Conservation (phyloP, 163 green algal species). For the Scenedesmus sp. region DNA sequence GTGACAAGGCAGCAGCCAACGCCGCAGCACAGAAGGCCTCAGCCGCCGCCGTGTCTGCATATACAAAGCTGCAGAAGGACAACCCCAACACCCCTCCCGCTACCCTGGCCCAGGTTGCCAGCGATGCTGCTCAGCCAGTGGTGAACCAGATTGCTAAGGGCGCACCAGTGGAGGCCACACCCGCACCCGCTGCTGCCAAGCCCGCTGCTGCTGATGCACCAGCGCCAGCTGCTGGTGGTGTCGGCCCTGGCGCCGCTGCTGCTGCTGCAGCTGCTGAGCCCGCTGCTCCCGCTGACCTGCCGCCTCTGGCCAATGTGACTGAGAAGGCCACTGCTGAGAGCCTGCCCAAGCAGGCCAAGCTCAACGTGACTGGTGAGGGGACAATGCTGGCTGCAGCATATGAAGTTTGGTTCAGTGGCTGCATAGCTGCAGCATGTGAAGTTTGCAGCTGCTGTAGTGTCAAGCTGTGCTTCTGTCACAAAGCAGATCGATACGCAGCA, state of each 20-base stretch:
- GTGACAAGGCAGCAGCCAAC: conserved; percentile 45
- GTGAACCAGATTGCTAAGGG: conserved; percentile 31
- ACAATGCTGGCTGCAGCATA: too few species aligned
- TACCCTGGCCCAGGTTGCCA: background rate
- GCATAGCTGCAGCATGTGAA: background rate
- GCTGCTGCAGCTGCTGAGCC: conserved; percentile 5
- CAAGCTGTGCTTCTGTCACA: too few species aligned
- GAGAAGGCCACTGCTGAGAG: background rate
- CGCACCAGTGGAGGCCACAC: background rate
- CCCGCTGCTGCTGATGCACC: background rate
- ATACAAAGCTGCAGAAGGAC: conserved; percentile 31
- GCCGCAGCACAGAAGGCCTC: conserved; percentile 35
- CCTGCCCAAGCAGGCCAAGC: conserved; percentile 7
- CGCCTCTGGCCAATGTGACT: conserved; percentile 38
- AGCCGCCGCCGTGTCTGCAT: conserved; percentile 28
- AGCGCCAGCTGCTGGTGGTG: background rate
- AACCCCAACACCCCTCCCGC: conserved; percentile 20
- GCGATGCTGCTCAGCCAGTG: conserved; percentile 19
- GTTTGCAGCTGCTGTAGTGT: too few species aligned
- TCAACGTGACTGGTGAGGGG: background rate
- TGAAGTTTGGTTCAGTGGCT: background rate
- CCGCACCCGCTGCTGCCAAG: background rate
- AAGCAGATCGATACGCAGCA: too few species aligned
- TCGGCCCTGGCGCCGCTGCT: background rate
- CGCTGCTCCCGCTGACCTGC: background rate